Evolutionary conservation across 2,329 filamentous ascomycete species (phyloP).

Genomic region (Bipolaris zeicola): DNA sequence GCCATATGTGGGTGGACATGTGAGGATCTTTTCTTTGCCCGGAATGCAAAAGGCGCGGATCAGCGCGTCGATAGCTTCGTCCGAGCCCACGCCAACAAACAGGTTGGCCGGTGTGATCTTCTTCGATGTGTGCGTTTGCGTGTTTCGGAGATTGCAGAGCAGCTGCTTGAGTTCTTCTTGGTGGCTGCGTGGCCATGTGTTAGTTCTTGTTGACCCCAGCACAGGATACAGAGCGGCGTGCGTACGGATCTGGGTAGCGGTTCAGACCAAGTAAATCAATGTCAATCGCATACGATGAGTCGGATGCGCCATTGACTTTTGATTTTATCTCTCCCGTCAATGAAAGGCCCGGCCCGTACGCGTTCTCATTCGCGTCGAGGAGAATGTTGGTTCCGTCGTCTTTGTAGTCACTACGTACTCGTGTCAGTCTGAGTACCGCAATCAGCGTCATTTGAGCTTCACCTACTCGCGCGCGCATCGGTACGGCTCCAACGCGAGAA

Average conservation of each 20-base stretch:
- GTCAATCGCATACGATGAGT: slow-evolving; percentile 55
- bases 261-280: slow-evolving; percentile 83
- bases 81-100: slow-evolving; percentile 93
- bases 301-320: slow-evolving; percentile 46
- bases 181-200: slow-evolving; percentile 59
- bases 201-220: background rate
- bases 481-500: slow-evolving; percentile 59
- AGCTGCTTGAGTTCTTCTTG: slow-evolving; percentile 84
- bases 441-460: slow-evolving; percentile 20
- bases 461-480: slow-evolving; percentile 61
- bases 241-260: slow-evolving; percentile 87
- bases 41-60: slow-evolving; percentile 92
- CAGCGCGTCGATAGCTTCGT: slow-evolving; percentile 95
- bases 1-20: slow-evolving; percentile 95
- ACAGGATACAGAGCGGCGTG: background rate
- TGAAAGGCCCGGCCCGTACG: slow-evolving; percentile 81
- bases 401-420: slow-evolving; percentile 86
- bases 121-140: slow-evolving; percentile 76
- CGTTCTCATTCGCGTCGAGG: slow-evolving; percentile 97
- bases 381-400: slow-evolving; percentile 95
- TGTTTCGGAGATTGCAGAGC: slow-evolving; percentile 86
- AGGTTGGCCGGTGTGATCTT: slow-evolving; percentile 78
- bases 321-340: slow-evolving; percentile 56
- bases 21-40: slow-evolving; percentile 85
- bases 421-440: slow-evolving; percentile 19